These are phyloP conservation scores for Larix sibirica DNA, from an alignment of 83 land plant species.

Conservation along the genomic window DNA sequence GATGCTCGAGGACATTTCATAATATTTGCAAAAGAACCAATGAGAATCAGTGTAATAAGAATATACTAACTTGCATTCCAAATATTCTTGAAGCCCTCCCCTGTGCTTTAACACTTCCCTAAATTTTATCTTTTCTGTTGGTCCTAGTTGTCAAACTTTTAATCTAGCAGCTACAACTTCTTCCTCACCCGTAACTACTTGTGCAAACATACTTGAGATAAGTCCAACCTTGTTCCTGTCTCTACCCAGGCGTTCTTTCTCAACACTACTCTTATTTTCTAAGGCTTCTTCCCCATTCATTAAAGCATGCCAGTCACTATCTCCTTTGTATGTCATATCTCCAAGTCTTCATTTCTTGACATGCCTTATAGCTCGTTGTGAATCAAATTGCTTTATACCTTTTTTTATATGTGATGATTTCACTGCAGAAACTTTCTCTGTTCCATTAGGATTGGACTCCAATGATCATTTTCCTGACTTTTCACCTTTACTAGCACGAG, in stretches of 20 bases:
- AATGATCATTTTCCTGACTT: neutral
- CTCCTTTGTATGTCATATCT: conserved; percentile 95
- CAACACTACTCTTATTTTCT: conserved; percentile 27
- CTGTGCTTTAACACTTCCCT: conserved; percentile 88
- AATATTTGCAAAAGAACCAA: neutral
- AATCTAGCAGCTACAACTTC: conserved; percentile 94
- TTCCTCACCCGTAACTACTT: conserved; percentile 49
- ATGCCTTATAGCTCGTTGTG: conserved; percentile 47
- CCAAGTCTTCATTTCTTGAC: conserved; percentile 57
- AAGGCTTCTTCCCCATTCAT: conserved; percentile 49
- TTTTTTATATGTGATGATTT: neutral
- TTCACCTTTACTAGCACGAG: neutral
- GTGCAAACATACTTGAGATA: conserved; percentile 20
- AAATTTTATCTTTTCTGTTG: conserved; percentile 85
- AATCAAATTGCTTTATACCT: conserved; percentile 29
- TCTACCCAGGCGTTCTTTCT: conserved; percentile 29
- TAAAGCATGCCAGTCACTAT: conserved; percentile 82
- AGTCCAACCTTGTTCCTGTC: conserved; percentile 28
- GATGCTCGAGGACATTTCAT: neutral
- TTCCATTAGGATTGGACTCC: conserved; percentile 1
- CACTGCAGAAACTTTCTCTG: neutral
- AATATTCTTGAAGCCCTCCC: conserved; percentile 92
- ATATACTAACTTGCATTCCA: conserved; percentile 83
- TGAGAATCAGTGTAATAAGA: neutral
- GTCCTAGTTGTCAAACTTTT: conserved; percentile 60